Conservation (phyloP, 768 basidiomycete genomes). For the Podaxis mareebaensis region DNA sequence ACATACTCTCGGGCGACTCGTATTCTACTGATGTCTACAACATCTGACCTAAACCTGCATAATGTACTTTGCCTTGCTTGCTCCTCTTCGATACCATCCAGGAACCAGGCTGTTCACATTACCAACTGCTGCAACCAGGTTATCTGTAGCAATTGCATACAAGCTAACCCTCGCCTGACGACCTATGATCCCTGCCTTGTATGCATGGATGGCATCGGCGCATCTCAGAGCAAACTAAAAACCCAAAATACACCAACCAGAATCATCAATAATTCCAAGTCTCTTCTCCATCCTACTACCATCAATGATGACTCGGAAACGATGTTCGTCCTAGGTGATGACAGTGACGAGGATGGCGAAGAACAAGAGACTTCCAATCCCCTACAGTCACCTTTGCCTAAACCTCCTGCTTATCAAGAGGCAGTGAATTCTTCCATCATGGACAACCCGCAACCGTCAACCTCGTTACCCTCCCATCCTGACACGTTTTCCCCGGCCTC, state of each 20-base stretch:
- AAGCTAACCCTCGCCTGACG: slow-evolving; percentile 59
- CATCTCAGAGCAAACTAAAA: slow-evolving; percentile 25
- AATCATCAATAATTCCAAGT: slow-evolving; percentile 5
- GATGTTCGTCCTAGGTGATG: slow-evolving; percentile 66
- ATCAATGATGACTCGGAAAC: slow-evolving; percentile 55
- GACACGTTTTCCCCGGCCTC: not conserved
- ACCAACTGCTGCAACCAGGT: slow-evolving; percentile 66
- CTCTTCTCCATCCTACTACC: slow-evolving; percentile 19
- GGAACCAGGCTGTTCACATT: slow-evolving; percentile 35
- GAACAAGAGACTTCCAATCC: slow-evolving; percentile 19
- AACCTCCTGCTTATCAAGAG: slow-evolving; percentile 17
- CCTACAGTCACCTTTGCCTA: not conserved
- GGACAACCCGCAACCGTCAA: not conserved
- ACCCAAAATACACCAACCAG: slow-evolving; percentile 8
- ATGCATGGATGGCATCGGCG: slow-evolving; percentile 61
- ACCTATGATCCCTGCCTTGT: slow-evolving; percentile 73
- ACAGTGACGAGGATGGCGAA: slow-evolving; percentile 50
- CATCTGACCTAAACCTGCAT: slow-evolving; percentile 20
- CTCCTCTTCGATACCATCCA: slow-evolving; percentile 52
- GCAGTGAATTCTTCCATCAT: not conserved
- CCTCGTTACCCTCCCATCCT: not conserved
- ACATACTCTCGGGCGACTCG: not conserved
- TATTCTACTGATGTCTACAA: not conserved
- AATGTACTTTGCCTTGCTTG: slow-evolving; percentile 59
- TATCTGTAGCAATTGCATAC: slow-evolving; percentile 63